These are phyloP conservation scores for Gloeostereum incarnatum DNA, from an alignment of 768 basidiomycete species.

Conservation along the genomic window DNA sequence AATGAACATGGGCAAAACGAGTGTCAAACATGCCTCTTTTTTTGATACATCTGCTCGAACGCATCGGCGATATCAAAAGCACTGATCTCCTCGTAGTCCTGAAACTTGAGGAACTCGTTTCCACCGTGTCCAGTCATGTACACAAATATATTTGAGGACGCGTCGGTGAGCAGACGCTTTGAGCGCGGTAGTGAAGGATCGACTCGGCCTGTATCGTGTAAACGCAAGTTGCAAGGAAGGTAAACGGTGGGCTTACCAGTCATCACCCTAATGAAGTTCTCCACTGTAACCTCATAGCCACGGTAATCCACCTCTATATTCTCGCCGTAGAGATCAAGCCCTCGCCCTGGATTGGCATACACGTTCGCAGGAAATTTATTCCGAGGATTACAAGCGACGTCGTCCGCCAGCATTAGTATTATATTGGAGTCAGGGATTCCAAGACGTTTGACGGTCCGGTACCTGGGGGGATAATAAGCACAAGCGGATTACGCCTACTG, in stretches of 20 bases:
- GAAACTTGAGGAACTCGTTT: slow-evolving; percentile 97
- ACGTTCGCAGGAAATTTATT: slow-evolving; percentile 91
- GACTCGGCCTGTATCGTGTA: slow-evolving; percentile 54
- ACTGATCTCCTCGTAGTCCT: slow-evolving; percentile 97
- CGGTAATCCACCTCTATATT: slow-evolving; percentile 98
- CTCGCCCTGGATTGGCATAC: slow-evolving; percentile 77
- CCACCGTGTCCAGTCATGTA: slow-evolving; percentile 99
- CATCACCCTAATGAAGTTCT: slow-evolving; percentile 87
- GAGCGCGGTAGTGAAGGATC: slow-evolving; percentile 80
- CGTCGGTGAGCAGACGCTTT: slow-evolving; percentile 87
- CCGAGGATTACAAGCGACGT: slow-evolving; percentile 86
- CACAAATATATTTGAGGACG: slow-evolving; percentile 87
- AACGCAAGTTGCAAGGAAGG: not conserved
- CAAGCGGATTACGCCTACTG: not conserved
- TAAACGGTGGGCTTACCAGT: slow-evolving; percentile 55
- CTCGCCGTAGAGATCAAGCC: slow-evolving; percentile 88
- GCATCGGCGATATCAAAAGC: slow-evolving; percentile 98
- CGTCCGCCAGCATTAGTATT: slow-evolving; percentile 98
- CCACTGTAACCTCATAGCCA: slow-evolving; percentile 96
- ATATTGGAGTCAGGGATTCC: slow-evolving; percentile 99
- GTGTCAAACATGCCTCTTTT: slow-evolving; percentile 59
- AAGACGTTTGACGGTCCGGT: slow-evolving; percentile 94
- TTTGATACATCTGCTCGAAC: slow-evolving; percentile 98
- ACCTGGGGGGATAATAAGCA: slow-evolving; percentile 39
- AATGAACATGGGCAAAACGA: not conserved